Base-by-base conservation (phyloP, 1,284 basidiomycete species). In the Ganoderma leucocontextum region DNA sequence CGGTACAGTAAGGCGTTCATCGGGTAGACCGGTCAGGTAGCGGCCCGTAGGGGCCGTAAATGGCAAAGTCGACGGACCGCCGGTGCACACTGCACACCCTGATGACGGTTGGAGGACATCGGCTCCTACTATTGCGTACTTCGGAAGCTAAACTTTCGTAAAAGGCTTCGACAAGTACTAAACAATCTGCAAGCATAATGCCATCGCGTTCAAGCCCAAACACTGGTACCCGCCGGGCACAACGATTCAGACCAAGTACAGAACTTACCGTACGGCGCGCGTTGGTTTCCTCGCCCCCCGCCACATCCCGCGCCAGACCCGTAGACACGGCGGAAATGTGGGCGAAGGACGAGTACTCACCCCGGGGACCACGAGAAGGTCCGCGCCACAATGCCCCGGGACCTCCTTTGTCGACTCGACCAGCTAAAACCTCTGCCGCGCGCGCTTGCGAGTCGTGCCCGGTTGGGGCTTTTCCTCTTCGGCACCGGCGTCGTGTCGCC, bases 351-450 rank as follows among this genome's bases (percentile, higher is more conserved):
- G 59, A 35, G 70, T 71, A 71, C 70, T 71, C 70, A 71, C 70
- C 70, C 70, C 70, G 67, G 67, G 65, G 67, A 66, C 70, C 67
- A 64, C 70, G 70, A 69, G 70, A 71, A 71, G 70, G 70, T 64
- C 70, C 67, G 70, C 70, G 63, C 70, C 67, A 66, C 64, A 63
- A 25, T 47, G 60, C 70, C 65, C 70, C 70, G 67, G 67, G 70
- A 61, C 70, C 65, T 67, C 66, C 47, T 22, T n/a, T 47, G n/a
- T 49, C 22, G 22, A 25, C 13, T 61, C 61, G 49, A 36, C 70
- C 65, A 69, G 53, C 63, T 63, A 29, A 29, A 58, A 65, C 70
- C 67, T 66, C 70, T 69, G 63, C 70, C 67, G 19, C n/a, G 61
- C 70, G 65, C 70, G 41, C 60, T 71, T 71, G 65, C 53, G 55